Base-by-base conservation (phyloP, 2,329 filamentous ascomycete genomes). In the Cucurbitaria berberidis region DNA sequence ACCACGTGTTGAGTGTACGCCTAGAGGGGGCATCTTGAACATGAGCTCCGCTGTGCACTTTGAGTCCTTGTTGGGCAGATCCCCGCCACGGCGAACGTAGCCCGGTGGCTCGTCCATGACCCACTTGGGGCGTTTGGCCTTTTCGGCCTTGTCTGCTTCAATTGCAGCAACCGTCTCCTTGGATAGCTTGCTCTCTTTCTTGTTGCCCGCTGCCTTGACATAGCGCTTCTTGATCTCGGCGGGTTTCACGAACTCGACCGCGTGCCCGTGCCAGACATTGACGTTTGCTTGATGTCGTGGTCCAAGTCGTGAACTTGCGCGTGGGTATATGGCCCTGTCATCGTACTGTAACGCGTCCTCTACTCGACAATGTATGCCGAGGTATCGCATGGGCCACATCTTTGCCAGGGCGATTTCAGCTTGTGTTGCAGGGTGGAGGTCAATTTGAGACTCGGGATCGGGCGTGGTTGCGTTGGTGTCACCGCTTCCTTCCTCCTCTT, bases 301-400 rank as follows among this genome's bases (percentile, higher is more conserved):
- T 7, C 95, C 95, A 32, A 98, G 81, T 32, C 95, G 89, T 49
- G 95, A 98, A 71, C 93, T 96, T 15, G 95, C 93, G 61, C 95
- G 89, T 8, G 95, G 95, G 70, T 98, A 98, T 61, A 99, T 98
- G 2, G 80, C 79, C 60, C 95, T 88, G 74, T 99, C 95, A 69
- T 99, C 95, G 71, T 96, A 96, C 73, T 99, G 95, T 26, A 99
- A 81, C 0, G 91, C 95, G 77, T 99, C 95, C 74, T 98, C 93
- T 1, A 95, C 89, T 62, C 92, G 90, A 76, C 93, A 97, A 76
- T 99, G 95, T 63, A 96, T 92, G 32, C 95, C 95, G 6, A 99
- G 80, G 74, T 99, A 99, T 55, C 95, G 86, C 79, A 95, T 98
- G 2, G 92, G 93, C 95, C 95, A 99, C 68, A 97, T 85, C 67